These are phyloP conservation scores for Conticribra guillardii DNA, from an alignment of 108 stramenopile species.

Conservation along the genomic window DNA sequence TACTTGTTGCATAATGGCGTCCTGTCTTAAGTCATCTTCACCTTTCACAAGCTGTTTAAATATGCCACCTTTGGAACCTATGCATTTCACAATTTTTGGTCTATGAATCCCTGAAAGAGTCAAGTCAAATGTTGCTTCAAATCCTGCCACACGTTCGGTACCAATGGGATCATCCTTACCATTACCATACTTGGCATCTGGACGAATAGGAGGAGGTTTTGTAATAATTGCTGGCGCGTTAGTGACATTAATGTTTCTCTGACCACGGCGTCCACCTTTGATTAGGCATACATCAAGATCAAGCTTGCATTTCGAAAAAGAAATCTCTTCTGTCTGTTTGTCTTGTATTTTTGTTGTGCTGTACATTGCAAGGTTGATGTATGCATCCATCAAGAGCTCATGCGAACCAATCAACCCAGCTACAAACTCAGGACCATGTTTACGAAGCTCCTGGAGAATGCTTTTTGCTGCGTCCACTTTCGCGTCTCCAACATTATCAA, in stretches of 20 bases:
- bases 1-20: conserved; percentile 98
- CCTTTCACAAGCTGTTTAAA: conserved; percentile 94
- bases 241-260: conserved; percentile 18
- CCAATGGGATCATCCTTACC: conserved; percentile 73
- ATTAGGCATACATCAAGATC: conserved; percentile 49
- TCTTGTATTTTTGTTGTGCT: conserved; percentile 31
- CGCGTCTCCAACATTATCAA: conserved; percentile 58
- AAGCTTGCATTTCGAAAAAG: conserved; percentile 49
- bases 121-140: conserved; percentile 71
- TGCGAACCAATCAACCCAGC: conserved; percentile 64
- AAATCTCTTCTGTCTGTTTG: conserved; percentile 31
- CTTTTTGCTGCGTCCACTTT: conserved; percentile 67
- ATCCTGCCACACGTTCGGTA: conserved; percentile 65
- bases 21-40: conserved; percentile 94
- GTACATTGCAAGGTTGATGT: conserved; percentile 69
- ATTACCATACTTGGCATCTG: conserved; percentile 67
- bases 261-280: conserved; percentile 50
- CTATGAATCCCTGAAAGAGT: conserved; percentile 85
- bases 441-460: conserved; percentile 54
- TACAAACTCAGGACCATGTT: conserved; percentile 46
- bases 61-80: conserved; percentile 74
- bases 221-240: conserved; percentile 73
- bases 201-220: conserved; percentile 63
- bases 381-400: conserved; percentile 55
- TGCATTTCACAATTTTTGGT: conserved; percentile 87